Base-by-base conservation (phyloP, 768 basidiomycete species). In the Rhizopogon roseolus region DNA sequence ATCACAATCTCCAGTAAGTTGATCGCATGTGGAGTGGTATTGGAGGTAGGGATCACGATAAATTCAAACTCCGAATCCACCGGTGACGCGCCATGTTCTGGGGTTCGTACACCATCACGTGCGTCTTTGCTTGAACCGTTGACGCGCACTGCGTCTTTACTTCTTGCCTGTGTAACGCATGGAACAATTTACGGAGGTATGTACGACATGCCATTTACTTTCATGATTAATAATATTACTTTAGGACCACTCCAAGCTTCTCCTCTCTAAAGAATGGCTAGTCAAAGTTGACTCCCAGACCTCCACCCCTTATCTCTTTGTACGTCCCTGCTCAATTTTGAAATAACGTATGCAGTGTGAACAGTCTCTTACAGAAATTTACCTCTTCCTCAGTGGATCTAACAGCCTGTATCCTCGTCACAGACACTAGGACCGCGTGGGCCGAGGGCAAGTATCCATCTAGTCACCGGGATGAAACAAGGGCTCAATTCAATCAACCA, bases 391-490 rank as follows among this genome's bases (percentile, higher is more conserved):
- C 75, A 3, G 74, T 75, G 17, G 82, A 89, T 60, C 69, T 79
- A 48, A 74, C 76, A 19, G 87, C 86, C 60, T 76, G 70, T 55
- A 63, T 90, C 44, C 62, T 91, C 60, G 64, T 89, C 49, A 89
- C 90, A 10, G 89, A 91, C 67, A 90, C 86, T 11, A 87, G 81
- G 64, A 75, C 71, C 22, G 83, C 84, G 9, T 92, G 87, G 88
- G 76, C 73, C 13, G 90, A 92, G 82, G 85, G 89, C 88, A 58
- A 51, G 52, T 40, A 32, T 56, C 17, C 10, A 49, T 54, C 54
- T 37, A 49, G 29, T 48, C 50, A 11, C 44, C 63, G 58, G 49
- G 41, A 44, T 43, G n/a, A 42, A 49, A 40, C 25, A 25, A 41
- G 41, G 10, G 22, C 49, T 52, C 53, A 51, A 67, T 61, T 62